Evolutionary conservation across 805 yeast species (phyloP).

Genomic region (Spathaspora girioi): DNA sequence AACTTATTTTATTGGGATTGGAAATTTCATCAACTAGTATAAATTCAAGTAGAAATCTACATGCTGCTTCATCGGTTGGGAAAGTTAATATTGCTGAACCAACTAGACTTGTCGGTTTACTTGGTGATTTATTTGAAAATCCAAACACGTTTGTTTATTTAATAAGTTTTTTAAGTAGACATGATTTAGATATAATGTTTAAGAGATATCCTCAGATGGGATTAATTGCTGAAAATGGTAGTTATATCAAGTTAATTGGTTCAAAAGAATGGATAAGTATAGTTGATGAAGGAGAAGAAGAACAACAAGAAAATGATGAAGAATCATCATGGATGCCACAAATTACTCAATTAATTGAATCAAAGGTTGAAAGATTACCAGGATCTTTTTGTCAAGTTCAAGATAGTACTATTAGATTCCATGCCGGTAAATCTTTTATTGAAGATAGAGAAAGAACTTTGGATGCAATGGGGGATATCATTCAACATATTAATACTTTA

Average conservation of each 20-base stretch:
- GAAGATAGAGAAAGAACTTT: conserved; percentile 59
- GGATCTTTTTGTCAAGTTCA: conserved; percentile 70
- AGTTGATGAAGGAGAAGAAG: conserved; percentile 45
- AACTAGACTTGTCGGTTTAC: conserved; percentile 51
- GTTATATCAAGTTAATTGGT: conserved; percentile 58
- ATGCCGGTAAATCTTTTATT: conserved; percentile 65
- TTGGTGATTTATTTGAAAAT: conserved; percentile 57
- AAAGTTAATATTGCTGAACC: conserved; percentile 45
- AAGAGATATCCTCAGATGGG: conserved; percentile 70
- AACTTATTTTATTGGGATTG: conserved; percentile 37
- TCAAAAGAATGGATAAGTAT: conserved; percentile 58
- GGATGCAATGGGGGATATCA: conserved; percentile 75
- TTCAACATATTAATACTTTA: conserved; percentile 78
- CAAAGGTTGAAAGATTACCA: conserved; percentile 74
- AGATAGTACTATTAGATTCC: conserved; percentile 74
- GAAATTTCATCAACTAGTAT: conserved; percentile 37
- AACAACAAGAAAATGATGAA: too few species aligned
- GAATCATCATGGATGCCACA: conserved; percentile 52
- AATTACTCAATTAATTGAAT: conserved; percentile 50
- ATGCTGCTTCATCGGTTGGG: background rate
- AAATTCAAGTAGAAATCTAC: conserved; percentile 17
- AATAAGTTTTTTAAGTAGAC: conserved; percentile 59
- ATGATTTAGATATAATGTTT: conserved; percentile 65
- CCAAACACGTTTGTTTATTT: conserved; percentile 67
- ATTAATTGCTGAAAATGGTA: conserved; percentile 88